Evolutionary conservation across 345 rosid genomes (phyloP).

Genomic region (Euclidium syriacum): DNA sequence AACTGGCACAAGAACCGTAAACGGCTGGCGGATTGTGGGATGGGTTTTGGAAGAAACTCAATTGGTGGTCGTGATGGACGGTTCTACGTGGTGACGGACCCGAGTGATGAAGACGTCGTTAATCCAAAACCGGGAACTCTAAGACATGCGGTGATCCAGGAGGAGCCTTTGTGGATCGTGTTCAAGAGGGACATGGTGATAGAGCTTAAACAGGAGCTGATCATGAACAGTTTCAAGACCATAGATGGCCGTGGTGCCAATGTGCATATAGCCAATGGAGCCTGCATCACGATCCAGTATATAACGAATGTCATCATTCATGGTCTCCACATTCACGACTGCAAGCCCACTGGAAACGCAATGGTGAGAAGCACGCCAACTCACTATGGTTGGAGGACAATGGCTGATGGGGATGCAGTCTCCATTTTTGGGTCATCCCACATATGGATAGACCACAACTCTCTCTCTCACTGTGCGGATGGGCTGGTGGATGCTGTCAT

Average conservation of each 20-base stretch:
- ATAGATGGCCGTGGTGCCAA: conserved; percentile 84
- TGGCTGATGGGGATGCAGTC: conserved; percentile 87
- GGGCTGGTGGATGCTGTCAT: conserved; percentile 94
- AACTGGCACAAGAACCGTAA: conserved; percentile 86
- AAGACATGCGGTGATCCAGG: conserved; percentile 91
- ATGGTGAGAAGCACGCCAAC: conserved; percentile 80
- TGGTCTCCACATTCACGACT: conserved; percentile 89
- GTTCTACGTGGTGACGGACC: conserved; percentile 75
- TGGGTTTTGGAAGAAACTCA: conserved; percentile 90
- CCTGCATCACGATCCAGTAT: conserved; percentile 75
- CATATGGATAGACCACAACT: conserved; percentile 88
- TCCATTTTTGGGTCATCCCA: conserved; percentile 90
- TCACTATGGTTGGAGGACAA: conserved; percentile 89
- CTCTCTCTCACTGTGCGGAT: conserved; percentile 90
- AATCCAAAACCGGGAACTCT: conserved; percentile 89
- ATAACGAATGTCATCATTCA: conserved; percentile 85
- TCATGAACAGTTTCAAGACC: conserved; percentile 90
- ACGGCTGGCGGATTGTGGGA: conserved; percentile 84
- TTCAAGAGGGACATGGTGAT: conserved; percentile 94
- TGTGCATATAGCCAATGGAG: conserved; percentile 96
- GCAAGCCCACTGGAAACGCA: conserved; percentile 96
- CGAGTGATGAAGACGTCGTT: conserved; percentile 66
- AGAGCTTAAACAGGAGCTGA: conserved; percentile 69
- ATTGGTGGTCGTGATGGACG: conserved; percentile 90
- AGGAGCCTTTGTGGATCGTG: conserved; percentile 83